These are phyloP conservation scores for Penicillium pulvis DNA, from an alignment of 495 filamentous ascomycete genomes.

Conservation along the genomic window DNA sequence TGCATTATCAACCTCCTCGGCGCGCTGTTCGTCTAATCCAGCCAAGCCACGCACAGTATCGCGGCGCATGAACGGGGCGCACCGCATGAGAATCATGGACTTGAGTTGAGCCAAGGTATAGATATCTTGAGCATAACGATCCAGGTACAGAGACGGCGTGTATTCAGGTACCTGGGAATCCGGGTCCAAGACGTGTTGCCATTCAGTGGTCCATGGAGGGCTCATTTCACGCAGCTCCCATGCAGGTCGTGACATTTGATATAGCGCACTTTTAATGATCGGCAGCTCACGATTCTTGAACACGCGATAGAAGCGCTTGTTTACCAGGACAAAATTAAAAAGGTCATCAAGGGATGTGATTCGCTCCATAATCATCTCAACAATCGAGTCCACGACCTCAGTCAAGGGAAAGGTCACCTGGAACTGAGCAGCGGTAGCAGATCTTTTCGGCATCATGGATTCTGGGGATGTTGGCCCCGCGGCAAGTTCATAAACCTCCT, in stretches of 20 bases:
- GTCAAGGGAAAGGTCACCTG: conserved; percentile 34
- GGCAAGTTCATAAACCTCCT: conserved; percentile 43
- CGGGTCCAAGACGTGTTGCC: conserved; percentile 43
- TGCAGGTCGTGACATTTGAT: conserved; percentile 61
- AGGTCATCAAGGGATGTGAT: conserved; percentile 59
- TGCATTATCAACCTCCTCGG: conserved; percentile 62
- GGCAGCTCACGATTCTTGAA: conserved; percentile 62
- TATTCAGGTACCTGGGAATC: conserved; percentile 57
- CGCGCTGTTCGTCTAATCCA: conserved; percentile 49
- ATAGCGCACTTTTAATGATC: conserved; percentile 57
- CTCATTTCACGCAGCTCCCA: conserved; percentile 69
- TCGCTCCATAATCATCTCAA: conserved; percentile 48
- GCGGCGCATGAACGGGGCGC: conserved; percentile 57
- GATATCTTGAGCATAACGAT: conserved; percentile 58
- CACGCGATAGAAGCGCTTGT: conserved; percentile 59
- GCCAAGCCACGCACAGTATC: conserved; percentile 60
- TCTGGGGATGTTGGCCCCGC: conserved; percentile 33
- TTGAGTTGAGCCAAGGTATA: conserved; percentile 62
- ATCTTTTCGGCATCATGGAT: conserved; percentile 10
- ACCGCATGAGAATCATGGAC: conserved; percentile 59
- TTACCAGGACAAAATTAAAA: conserved; percentile 56
- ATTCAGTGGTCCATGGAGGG: conserved; percentile 53
- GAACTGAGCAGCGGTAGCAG: conserved; percentile 1
- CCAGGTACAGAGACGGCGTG: conserved; percentile 57
- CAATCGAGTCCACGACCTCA: conserved; percentile 51